Conservation (phyloP, 208 protist species). For the Trypanosomatidae sp. region DNA sequence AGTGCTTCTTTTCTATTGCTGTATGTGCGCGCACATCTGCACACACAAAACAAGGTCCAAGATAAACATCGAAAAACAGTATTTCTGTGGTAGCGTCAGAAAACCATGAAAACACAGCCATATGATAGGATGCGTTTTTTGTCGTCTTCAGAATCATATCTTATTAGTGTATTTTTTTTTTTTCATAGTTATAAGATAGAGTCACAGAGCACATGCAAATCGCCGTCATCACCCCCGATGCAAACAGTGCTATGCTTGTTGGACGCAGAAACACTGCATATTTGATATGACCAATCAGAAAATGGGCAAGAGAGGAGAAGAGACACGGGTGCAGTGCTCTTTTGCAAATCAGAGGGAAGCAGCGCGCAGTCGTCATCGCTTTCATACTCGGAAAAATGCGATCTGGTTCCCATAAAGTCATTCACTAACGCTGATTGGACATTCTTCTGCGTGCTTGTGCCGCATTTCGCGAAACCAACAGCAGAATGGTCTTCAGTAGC, state of each 20-base stretch:
- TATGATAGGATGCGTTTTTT: neutral
- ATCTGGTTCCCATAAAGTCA: neutral
- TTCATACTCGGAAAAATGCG: neutral
- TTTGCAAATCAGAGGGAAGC: neutral
- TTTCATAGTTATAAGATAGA: neutral
- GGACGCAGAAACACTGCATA: conserved; percentile 21
- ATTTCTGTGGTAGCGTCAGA: too few relatives aligned
- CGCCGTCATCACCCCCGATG: conserved; percentile 27
- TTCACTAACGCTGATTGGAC: neutral
- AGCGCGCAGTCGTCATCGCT: neutral
- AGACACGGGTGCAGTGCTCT: neutral
- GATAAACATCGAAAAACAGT: neutral
- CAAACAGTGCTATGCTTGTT: conserved; percentile 6
- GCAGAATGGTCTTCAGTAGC: neutral
- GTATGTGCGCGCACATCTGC: neutral
- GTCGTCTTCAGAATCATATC: neutral
- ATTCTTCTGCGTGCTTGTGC: neutral
- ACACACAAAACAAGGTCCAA: neutral
- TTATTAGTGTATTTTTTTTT: neutral
- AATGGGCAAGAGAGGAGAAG: conserved; percentile 18
- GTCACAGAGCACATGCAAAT: conserved; percentile 11
- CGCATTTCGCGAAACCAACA: neutral
- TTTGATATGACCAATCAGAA: conserved; percentile 16
- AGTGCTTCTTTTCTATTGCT: neutral
- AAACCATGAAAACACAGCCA: neutral